Evolutionary conservation across 345 rosid genomes (phyloP), one percentile per base, ranked within the genome.

Genomic region (Excoecaria agallocha): DNA sequence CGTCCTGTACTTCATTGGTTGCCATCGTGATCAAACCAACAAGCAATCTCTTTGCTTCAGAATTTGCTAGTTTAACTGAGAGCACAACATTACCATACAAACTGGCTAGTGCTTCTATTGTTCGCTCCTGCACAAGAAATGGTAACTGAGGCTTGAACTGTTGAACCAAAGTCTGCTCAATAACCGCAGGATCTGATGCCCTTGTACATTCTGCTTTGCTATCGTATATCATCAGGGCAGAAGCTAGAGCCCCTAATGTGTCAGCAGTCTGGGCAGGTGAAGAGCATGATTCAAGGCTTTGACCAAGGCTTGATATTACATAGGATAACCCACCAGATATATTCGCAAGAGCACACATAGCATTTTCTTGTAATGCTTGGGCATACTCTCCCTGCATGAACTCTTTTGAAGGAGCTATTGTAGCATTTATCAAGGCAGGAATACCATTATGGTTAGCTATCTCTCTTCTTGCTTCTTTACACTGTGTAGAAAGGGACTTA

Each of bases 21-120:
- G 97, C 97, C 99, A 96, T 96, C 58, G 99, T 96, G 82, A 96
- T 87, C 81, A 96, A 79, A 81, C 99, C 97, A 83, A 96, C 99
- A 79, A 96, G 99, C 86, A 96, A 82, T 64, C 95, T 86, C 79
- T 96, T 96, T 62, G 97, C 98, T 83, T 91, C 98, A 55, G 97
- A 91, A 75, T 88, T 93, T 61, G 74, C 83, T 76, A 96, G 93
- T 73, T 88, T 96, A 76, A 79, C 60, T 49, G 97, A 84, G 72
- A 96, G 97, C 48, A 91, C 71, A 56, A 88, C 70, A 85, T 96
- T 96, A 63, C 99, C 93, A 81, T 96, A 96, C 90, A 96, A 84
- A 86, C 97, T 96, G 73, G 99, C 99, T 43, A 96, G 89, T 56
- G 99, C 99, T 85, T 96, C 99, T 65, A 96, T 90, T n/a, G 97